Evolutionary conservation across 2,329 filamentous ascomycete species (phyloP).

Genomic region (Tolypocladium ophioglossoides): DNA sequence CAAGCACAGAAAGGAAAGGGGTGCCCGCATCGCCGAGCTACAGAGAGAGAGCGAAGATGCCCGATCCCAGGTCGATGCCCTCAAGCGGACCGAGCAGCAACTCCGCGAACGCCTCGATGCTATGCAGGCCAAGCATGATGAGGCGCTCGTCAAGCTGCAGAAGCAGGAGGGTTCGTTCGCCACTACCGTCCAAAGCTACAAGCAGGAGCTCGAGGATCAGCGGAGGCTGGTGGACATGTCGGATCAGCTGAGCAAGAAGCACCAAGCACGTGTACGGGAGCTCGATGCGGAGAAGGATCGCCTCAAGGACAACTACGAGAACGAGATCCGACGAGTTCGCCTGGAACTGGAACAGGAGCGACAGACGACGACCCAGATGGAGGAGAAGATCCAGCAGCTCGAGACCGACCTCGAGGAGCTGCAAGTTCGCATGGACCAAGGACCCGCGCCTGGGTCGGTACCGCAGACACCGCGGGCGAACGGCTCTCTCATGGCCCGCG

Average conservation of each 20-base stretch:
- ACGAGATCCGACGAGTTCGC: slow-evolving; percentile 44
- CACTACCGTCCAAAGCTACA: slow-evolving; percentile 75
- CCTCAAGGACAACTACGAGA: slow-evolving; percentile 55
- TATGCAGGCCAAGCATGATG: slow-evolving; percentile 76
- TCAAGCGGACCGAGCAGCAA: slow-evolving; percentile 70
- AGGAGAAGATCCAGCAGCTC: slow-evolving; percentile 38
- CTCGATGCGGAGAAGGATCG: slow-evolving; percentile 52
- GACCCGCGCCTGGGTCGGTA: slow-evolving; percentile 32
- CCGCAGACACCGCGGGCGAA: slow-evolving; percentile 54
- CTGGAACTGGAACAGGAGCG: slow-evolving; percentile 46
- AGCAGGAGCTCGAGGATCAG: slow-evolving; percentile 73
- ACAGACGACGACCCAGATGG: slow-evolving; percentile 32
- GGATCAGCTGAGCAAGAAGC: slow-evolving; percentile 62
- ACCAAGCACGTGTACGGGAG: slow-evolving; percentile 59
- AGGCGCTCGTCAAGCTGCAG: slow-evolving; percentile 71
- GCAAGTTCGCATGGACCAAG: slow-evolving; percentile 36
- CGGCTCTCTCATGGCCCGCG: slow-evolving; percentile 39
- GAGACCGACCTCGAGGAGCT: slow-evolving; percentile 44
- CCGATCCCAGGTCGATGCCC: slow-evolving; percentile 61
- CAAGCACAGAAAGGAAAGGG: slow-evolving; percentile 92
- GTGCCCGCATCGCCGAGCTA: slow-evolving; percentile 75
- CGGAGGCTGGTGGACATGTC: slow-evolving; percentile 75
- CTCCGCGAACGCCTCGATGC: slow-evolving; percentile 75
- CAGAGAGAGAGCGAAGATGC: slow-evolving; percentile 84
- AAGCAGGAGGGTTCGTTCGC: slow-evolving; percentile 76